Percentiles rank a stretch among this genome's conserved stretches.
These are phyloP conservation scores for Suhomyces kilbournensis DNA, from an alignment of 805 yeast genomes.

Conservation along the genomic window DNA sequence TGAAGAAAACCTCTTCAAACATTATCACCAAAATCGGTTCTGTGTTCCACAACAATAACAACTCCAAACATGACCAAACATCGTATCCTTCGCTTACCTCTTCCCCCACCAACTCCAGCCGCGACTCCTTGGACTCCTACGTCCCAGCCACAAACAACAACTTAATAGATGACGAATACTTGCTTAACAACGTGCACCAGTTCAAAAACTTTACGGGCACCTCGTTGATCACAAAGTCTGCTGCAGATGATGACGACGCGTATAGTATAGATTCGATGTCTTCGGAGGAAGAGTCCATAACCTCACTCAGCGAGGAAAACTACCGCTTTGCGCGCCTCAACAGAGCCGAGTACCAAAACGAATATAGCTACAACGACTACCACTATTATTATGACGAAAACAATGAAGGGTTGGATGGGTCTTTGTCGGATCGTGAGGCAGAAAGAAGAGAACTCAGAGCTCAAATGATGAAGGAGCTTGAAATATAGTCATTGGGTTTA, in stretches of 20 bases:
- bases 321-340: slow-evolving; percentile 1
- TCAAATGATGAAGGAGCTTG: slow-evolving; percentile 36
- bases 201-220: slow-evolving; percentile 13
- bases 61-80: neutral
- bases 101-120: neutral
- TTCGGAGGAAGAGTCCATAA: slow-evolving; percentile 16
- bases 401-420: slow-evolving; percentile 16
- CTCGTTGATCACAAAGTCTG: neutral
- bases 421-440: slow-evolving; percentile 16
- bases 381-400: slow-evolving; percentile 9
- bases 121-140: neutral
- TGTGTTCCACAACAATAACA: slow-evolving; percentile 5
- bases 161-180: slow-evolving; percentile 26
- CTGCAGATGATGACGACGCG: slow-evolving; percentile 13
- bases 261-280: slow-evolving; percentile 13
- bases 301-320: slow-evolving; percentile 8
- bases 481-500: slow-evolving; percentile 2
- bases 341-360: neutral
- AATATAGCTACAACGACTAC: slow-evolving; percentile 10
- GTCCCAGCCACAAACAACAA: neutral
- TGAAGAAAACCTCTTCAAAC: neutral
- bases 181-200: slow-evolving; percentile 16
- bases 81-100: neutral
- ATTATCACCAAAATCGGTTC: slow-evolving; percentile 9
- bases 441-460: slow-evolving; percentile 39